These are phyloP conservation scores for Vanderwaltozyma yarrowii DNA, from an alignment of 805 yeast genomes.

Conservation along the genomic window DNA sequence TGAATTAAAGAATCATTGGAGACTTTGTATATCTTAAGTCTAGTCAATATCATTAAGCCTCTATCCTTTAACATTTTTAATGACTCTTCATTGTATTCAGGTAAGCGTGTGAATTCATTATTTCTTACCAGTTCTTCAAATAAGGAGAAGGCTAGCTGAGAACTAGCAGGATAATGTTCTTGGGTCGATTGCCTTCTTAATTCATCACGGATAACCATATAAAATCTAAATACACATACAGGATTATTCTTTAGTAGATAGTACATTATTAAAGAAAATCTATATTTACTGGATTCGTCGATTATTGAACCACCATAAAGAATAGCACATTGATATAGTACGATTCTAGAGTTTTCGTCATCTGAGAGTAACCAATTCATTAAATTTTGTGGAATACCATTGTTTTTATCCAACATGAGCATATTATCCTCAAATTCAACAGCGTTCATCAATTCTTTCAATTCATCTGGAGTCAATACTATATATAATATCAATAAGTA, in stretches of 20 bases:
- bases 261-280: constrained; percentile 22
- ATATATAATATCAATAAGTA: constrained; percentile 28
- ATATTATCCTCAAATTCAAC: constrained; percentile 28
- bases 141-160: constrained; percentile 24
- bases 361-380: constrained; percentile 23
- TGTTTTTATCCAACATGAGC: constrained; percentile 23
- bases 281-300: constrained; percentile 26
- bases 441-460: constrained; percentile 24
- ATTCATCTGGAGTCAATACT: constrained; percentile 29
- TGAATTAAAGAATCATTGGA: too few relatives aligned
- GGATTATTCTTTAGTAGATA: constrained; percentile 23
- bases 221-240: constrained; percentile 21
- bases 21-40: too few relatives aligned
- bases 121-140: constrained; percentile 17
- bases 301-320: constrained; percentile 22
- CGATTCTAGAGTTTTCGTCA: constrained; percentile 18
- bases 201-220: constrained; percentile 19
- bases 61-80: constrained; percentile 7
- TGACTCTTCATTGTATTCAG: constrained; percentile 8
- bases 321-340: constrained; percentile 22
- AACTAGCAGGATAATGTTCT: constrained; percentile 19
- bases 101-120: constrained; percentile 13
- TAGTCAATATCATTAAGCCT: too few relatives aligned
- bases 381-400: constrained; percentile 30
- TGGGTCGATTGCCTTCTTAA: constrained; percentile 20